Evolutionary conservation across 371 early-diverging fungal genomes (phyloP).

Genomic region (Mucor lusitanicus): DNA sequence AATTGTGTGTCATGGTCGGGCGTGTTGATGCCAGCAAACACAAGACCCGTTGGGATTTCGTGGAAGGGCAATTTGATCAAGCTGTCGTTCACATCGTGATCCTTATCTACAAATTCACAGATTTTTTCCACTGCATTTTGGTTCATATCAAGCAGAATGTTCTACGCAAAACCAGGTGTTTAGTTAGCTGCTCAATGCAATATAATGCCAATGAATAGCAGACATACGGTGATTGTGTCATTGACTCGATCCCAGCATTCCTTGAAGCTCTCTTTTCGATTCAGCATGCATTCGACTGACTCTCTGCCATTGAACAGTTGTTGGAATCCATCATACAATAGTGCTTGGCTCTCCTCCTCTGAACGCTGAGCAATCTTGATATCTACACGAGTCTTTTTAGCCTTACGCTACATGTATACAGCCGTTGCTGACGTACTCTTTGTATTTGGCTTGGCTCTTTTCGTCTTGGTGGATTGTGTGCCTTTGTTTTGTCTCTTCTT

Average conservation of each 20-base stretch:
- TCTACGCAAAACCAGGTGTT: constrained; percentile 18
- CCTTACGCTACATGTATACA: not conserved
- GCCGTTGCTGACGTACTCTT: not conserved
- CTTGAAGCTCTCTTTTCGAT: constrained; percentile 41
- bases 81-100: constrained; percentile 33
- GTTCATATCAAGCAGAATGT: constrained; percentile 57
- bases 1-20: constrained; percentile 50
- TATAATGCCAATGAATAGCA: not conserved
- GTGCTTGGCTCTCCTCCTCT: constrained; percentile 9
- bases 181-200: not conserved
- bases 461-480: constrained; percentile 12
- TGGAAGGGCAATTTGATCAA: constrained; percentile 44
- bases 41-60: constrained; percentile 70
- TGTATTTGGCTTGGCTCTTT: constrained; percentile 10
- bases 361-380: constrained; percentile 11
- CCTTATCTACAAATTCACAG: constrained; percentile 49
- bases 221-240: constrained; percentile 45
- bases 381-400: not conserved
- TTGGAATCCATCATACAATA: constrained; percentile 41
- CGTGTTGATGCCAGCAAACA: constrained; percentile 66
- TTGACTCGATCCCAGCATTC: constrained; percentile 41
- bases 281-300: constrained; percentile 35
- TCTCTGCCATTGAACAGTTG: constrained; percentile 50
- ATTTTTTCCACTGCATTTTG: constrained; percentile 40
- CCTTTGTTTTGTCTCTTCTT: constrained; percentile 9